These are phyloP conservation scores for Collybia nuda DNA, from an alignment of 768 basidiomycete genomes.

Conservation along the genomic window DNA sequence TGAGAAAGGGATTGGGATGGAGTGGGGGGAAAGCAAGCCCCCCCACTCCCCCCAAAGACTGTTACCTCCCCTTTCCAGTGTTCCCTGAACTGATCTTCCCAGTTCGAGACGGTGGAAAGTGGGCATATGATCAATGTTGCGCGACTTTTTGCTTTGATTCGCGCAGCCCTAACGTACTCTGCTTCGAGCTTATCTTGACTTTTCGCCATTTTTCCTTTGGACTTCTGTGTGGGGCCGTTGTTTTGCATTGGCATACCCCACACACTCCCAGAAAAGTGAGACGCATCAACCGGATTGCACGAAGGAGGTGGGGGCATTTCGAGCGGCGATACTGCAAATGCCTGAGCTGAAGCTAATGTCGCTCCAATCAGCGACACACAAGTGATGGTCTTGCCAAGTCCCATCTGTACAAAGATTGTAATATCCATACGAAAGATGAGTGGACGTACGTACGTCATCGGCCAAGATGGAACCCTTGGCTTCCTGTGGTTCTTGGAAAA, in stretches of 20 bases:
- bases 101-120: conserved; percentile 94
- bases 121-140: conserved; percentile 97
- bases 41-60: conserved; percentile 77
- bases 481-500: conserved; percentile 63
- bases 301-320: conserved; percentile 33
- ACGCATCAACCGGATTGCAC: conserved; percentile 32
- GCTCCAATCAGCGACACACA: conserved; percentile 92
- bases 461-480: conserved; percentile 90
- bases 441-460: conserved; percentile 76
- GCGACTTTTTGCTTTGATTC: conserved; percentile 80
- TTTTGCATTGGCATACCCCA: conserved; percentile 77
- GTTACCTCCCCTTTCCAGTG: conserved; percentile 91
- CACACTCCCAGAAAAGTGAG: conserved; percentile 76
- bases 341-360: conserved; percentile 68
- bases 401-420: conserved; percentile 65
- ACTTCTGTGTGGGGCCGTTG: conserved; percentile 41
- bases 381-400: conserved; percentile 95
- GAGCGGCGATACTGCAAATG: conserved; percentile 58
- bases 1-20: conserved; percentile 34
- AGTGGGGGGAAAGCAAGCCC: conserved; percentile 32
- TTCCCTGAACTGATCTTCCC: conserved; percentile 98
- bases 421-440: neutral
- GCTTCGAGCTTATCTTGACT: conserved; percentile 72
- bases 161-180: conserved; percentile 64
- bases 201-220: conserved; percentile 65